Evolutionary conservation across 305 asterid species (phyloP).

Genomic region (Fraxinus velutina): DNA sequence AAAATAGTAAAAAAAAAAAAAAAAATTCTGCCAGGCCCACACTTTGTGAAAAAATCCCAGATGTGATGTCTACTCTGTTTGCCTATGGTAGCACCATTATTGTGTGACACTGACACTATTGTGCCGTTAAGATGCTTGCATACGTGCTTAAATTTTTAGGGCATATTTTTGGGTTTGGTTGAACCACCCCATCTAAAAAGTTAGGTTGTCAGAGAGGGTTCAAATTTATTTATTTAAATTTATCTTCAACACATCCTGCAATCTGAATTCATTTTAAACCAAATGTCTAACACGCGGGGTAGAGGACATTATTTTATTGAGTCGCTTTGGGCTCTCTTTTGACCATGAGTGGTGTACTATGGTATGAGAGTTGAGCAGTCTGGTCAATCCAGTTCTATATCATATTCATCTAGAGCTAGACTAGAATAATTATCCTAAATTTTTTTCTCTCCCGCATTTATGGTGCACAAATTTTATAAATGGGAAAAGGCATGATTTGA

Average conservation of each 20-base stretch:
- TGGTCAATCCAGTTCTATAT: too few relatives aligned
- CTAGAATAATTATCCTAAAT: background rate
- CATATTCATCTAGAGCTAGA: background rate
- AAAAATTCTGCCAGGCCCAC: background rate
- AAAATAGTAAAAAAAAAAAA: background rate
- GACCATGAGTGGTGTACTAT: too few relatives aligned
- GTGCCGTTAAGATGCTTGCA: background rate
- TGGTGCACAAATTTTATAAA: background rate
- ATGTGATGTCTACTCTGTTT: constrained; percentile 11
- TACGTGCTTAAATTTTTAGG: background rate
- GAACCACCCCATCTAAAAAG: background rate
- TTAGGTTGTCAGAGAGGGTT: background rate
- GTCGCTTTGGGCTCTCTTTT: background rate
- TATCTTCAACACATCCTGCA: background rate
- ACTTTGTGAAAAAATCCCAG: constrained; percentile 7
- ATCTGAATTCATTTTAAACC: background rate
- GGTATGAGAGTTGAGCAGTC: too few relatives aligned
- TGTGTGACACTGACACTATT: background rate
- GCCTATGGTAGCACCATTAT: background rate
- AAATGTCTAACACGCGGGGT: background rate
- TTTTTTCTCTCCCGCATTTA: background rate
- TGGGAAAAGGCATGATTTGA: background rate
- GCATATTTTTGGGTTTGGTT: background rate
- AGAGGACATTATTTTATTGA: background rate
- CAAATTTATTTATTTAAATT: background rate